These are phyloP conservation scores for Buddleja alternifolia DNA, from an alignment of 257 asterid species.

Conservation along the genomic window DNA sequence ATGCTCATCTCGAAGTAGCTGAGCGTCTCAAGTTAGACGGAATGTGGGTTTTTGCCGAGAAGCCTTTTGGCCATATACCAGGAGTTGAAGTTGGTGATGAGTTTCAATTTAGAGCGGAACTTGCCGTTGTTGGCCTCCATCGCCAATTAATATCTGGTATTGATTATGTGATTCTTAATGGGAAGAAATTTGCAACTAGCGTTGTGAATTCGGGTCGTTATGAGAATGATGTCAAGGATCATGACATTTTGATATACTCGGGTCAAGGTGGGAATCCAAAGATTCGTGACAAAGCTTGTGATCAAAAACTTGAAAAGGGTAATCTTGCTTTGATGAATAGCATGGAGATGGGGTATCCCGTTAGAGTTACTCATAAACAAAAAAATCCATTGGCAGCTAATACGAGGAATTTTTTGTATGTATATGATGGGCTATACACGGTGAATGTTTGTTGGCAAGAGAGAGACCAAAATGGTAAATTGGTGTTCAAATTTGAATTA, in stretches of 20 bases:
- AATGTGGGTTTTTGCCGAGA: slow-evolving; percentile 4
- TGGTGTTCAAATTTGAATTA: slow-evolving; percentile 66
- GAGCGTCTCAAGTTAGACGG: slow-evolving; percentile 27
- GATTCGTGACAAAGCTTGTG: slow-evolving; percentile 36
- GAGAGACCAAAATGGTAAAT: slow-evolving; percentile 44
- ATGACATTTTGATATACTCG: slow-evolving; percentile 56
- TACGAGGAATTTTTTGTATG: slow-evolving; percentile 37
- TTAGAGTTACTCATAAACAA: slow-evolving; percentile 66
- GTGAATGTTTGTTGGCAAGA: slow-evolving; percentile 46
- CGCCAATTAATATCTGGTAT: slow-evolving; percentile 52
- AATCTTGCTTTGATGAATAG: slow-evolving; percentile 70
- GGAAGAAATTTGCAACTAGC: slow-evolving; percentile 58
- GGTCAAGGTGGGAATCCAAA: slow-evolving; percentile 73
- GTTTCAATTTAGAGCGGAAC: slow-evolving; percentile 69
- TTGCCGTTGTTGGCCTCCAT: slow-evolving; percentile 67
- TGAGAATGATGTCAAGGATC: slow-evolving; percentile 35
- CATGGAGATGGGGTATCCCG: slow-evolving; percentile 45
- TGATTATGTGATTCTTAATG: slow-evolving; percentile 38
- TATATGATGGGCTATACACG: slow-evolving; percentile 68
- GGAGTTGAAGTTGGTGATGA: slow-evolving; percentile 77
- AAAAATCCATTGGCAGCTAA: slow-evolving; percentile 28
- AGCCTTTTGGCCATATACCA: slow-evolving; percentile 57
- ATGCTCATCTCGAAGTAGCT: slow-evolving; percentile 24
- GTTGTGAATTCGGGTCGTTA: slow-evolving; percentile 68
- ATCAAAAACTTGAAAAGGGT: slow-evolving; percentile 75